phyloP scores from a whole-genome alignment of 768 basidiomycete genomes.

The Tricholoma bakamatsutake region DNA sequence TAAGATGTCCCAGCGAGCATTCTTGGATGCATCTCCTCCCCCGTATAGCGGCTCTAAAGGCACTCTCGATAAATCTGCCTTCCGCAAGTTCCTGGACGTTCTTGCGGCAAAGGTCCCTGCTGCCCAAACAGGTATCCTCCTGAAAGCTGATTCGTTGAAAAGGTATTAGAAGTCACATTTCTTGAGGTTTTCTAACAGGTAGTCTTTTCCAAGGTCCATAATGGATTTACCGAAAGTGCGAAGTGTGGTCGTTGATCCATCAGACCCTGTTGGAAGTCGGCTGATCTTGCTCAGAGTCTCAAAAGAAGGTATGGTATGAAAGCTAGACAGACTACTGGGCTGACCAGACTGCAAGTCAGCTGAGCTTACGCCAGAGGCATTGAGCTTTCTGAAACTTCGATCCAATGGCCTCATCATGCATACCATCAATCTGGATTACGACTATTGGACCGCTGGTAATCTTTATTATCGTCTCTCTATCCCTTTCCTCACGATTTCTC shows the following conservation, averaged over 20 bases:
- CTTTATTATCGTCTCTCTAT: background rate
- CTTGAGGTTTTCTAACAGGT: background rate
- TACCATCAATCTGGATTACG: conserved; percentile 65
- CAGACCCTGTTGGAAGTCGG: conserved; percentile 42
- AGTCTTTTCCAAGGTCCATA: conserved; percentile 38
- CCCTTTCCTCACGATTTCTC: background rate
- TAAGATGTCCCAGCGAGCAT: conserved; percentile 31
- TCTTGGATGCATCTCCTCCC: conserved; percentile 34
- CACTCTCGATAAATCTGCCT: conserved; percentile 54
- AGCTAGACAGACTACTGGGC: conserved; percentile 1
- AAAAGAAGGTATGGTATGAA: conserved; percentile 45
- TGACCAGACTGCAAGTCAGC: conserved; percentile 48
- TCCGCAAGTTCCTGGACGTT: conserved; percentile 59
- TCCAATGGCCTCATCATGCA: conserved; percentile 52
- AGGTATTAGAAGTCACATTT: conserved; percentile 31
- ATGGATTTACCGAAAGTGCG: conserved; percentile 67
- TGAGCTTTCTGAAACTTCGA: conserved; percentile 50
- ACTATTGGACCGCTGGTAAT: conserved; percentile 84
- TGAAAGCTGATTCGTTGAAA: conserved; percentile 54
- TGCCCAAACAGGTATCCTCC: conserved; percentile 44
- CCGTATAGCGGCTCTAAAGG: conserved; percentile 43
- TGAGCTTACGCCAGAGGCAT: conserved; percentile 53
- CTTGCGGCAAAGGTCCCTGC: conserved; percentile 63
- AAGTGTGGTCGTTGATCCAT: conserved; percentile 48
- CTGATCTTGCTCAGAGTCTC: conserved; percentile 63